A percentile compares a stretch with the other conserved stretches of the same genome.
phyloP scores from a whole-genome alignment of 1,139 yeast genomes.

The Hansenula lynferdii region DNA sequence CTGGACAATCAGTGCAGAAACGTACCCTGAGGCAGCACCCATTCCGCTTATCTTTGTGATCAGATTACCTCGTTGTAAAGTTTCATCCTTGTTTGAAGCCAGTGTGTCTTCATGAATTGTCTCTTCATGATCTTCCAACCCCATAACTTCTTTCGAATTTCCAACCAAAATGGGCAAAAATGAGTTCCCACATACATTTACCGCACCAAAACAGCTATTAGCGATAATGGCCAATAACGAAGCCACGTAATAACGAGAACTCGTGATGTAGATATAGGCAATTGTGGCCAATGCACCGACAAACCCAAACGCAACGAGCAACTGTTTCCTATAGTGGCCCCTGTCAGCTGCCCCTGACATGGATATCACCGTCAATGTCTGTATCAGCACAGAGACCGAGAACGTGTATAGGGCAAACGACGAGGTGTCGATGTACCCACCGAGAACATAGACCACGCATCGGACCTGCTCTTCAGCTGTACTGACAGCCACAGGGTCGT shows the following conservation, averaged over 20 bases:
- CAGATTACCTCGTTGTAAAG: conserved; percentile 24
- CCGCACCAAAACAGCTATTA: conserved; percentile 67
- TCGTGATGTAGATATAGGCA: conserved; percentile 35
- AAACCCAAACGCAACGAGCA: conserved; percentile 49
- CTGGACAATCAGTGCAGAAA: conserved; percentile 61
- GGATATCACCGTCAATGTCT: conserved; percentile 59
- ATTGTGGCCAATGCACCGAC: conserved; percentile 51
- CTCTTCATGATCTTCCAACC: conserved; percentile 4
- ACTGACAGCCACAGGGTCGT: background rate
- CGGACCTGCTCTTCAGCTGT: conserved; percentile 13
- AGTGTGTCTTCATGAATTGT: background rate
- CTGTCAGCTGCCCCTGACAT: conserved; percentile 65
- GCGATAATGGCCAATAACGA: conserved; percentile 53
- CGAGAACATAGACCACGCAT: conserved; percentile 44
- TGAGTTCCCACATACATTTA: conserved; percentile 72
- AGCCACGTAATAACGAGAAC: conserved; percentile 47
- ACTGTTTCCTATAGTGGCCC: conserved; percentile 45
- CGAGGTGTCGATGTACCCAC: conserved; percentile 54
- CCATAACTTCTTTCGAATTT: conserved; percentile 16
- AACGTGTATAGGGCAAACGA: conserved; percentile 67
- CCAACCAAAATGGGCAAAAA: conserved; percentile 51
- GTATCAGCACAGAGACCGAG: conserved; percentile 57
- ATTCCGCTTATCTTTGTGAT: conserved; percentile 52
- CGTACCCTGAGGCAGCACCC: conserved; percentile 64
- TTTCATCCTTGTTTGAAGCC: conserved; percentile 3